Conservation (phyloP, 768 basidiomycete species). For the Paxillus involutus region DNA sequence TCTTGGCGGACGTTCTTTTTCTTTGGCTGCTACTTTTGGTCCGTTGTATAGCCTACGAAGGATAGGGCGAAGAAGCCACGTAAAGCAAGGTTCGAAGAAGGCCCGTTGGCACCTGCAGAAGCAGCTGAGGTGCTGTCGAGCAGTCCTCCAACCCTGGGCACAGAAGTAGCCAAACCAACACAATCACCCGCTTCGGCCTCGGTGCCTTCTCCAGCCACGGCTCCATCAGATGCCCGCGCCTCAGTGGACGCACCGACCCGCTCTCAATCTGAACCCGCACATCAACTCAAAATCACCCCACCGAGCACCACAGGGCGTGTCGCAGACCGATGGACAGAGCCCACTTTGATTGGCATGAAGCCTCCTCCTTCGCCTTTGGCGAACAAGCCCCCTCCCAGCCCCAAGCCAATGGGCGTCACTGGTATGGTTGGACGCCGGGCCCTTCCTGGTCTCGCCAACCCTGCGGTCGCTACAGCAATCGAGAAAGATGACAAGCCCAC, state of each 20-base stretch:
- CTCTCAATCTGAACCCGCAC: neutral
- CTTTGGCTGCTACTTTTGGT: slow-evolving; percentile 7
- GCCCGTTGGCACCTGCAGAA: neutral
- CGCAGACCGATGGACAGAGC: slow-evolving; percentile 33
- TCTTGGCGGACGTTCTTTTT: slow-evolving; percentile 17
- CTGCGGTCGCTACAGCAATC: neutral
- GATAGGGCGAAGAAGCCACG: slow-evolving; percentile 68
- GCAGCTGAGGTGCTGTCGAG: neutral
- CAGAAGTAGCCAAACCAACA: neutral
- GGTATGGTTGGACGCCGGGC: slow-evolving; percentile 39
- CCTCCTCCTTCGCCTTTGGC: slow-evolving; percentile 6
- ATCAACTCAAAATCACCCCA: slow-evolving; percentile 6
- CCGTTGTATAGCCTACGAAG: slow-evolving; percentile 62
- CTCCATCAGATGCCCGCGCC: neutral
- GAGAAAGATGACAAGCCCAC: slow-evolving; percentile 8
- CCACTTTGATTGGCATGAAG: slow-evolving; percentile 33
- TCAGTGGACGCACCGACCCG: neutral
- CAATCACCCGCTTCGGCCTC: neutral
- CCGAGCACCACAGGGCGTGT: slow-evolving; percentile 16
- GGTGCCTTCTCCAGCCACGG: slow-evolving; percentile 2
- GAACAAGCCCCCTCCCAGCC: slow-evolving; percentile 4
- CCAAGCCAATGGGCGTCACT: slow-evolving; percentile 13
- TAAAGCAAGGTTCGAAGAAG: slow-evolving; percentile 37
- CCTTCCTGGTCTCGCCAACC: slow-evolving; percentile 40
- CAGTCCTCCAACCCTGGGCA: neutral